A percentile compares a stretch with the other conserved stretches of the same genome.
These are phyloP conservation scores for Chionographis japonica DNA, from an alignment of 106 monocot species.

Conservation along the genomic window DNA sequence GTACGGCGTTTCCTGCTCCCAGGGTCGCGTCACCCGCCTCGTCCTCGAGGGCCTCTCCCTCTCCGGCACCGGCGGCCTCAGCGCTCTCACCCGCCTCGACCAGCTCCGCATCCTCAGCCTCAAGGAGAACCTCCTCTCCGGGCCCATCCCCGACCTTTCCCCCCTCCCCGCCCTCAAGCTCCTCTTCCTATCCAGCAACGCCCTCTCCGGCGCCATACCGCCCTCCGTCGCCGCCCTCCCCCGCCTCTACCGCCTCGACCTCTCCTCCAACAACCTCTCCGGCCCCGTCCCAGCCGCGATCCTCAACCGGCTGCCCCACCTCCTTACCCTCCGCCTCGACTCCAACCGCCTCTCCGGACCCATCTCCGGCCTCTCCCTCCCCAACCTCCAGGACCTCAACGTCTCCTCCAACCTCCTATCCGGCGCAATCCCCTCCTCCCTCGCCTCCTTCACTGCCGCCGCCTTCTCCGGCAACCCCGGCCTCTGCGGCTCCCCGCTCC, in stretches of 20 bases:
- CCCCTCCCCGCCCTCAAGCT: conserved; percentile 23
- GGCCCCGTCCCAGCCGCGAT: conserved; percentile 29
- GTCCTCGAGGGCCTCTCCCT: conserved; percentile 57
- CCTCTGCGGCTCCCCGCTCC: conserved; percentile 63
- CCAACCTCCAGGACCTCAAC: conserved; percentile 61
- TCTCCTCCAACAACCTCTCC: conserved; percentile 34
- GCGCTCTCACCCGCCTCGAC: conserved; percentile 28
- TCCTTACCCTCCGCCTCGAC: conserved; percentile 79
- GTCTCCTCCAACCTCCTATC: conserved; percentile 55
- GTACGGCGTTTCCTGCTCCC: conserved; percentile 61
- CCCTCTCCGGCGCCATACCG: conserved; percentile 37
- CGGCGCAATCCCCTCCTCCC: conserved; percentile 49
- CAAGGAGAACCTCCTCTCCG: conserved; percentile 62
- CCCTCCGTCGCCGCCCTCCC: conserved; percentile 8
- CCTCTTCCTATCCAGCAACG: conserved; percentile 39
- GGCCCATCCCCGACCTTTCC: conserved; percentile 34
- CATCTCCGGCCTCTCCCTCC: conserved; percentile 46
- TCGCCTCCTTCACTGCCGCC: conserved; percentile 39
- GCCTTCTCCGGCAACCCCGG: conserved; percentile 47
- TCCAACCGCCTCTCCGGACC: conserved; percentile 54
- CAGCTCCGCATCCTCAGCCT: conserved; percentile 70
- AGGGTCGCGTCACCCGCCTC: conserved; percentile 48
- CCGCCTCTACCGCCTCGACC: conserved; percentile 35
- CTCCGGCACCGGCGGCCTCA: conserved; percentile 27
- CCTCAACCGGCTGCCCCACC: conserved; percentile 12